These are phyloP conservation scores for Blastobotrys elegans DNA, from an alignment of 1,139 yeast genomes.

Conservation along the genomic window DNA sequence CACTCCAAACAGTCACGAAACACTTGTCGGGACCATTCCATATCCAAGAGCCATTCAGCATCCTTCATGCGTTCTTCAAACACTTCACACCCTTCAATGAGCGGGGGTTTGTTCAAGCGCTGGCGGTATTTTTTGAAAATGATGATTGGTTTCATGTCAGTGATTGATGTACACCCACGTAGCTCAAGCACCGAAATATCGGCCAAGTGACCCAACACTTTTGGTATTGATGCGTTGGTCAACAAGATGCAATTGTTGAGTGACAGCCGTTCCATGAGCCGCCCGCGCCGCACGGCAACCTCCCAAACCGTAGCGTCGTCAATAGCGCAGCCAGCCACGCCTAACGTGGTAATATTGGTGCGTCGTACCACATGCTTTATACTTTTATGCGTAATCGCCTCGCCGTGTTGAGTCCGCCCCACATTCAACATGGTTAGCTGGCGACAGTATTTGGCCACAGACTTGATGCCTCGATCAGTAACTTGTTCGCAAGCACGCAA, in stretches of 20 bases:
- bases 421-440: constrained; percentile 57
- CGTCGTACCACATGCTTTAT: constrained; percentile 53
- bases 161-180: constrained; percentile 54
- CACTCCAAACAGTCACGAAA: constrained; percentile 33
- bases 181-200: constrained; percentile 72
- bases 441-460: constrained; percentile 56
- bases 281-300: constrained; percentile 57
- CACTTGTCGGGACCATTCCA: constrained; percentile 42
- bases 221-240: constrained; percentile 64
- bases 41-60: constrained; percentile 59
- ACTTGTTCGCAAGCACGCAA: constrained; percentile 80
- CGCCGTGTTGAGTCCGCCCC: constrained; percentile 72
- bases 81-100: constrained; percentile 73
- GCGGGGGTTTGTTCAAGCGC: constrained; percentile 46
- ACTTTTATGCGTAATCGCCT: constrained; percentile 66
- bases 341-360: constrained; percentile 61
- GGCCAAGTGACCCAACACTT: constrained; percentile 54
- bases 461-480: constrained; percentile 68
- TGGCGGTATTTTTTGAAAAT: constrained; percentile 62
- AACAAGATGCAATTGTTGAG: constrained; percentile 68
- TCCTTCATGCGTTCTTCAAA: constrained; percentile 55
- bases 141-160: constrained; percentile 60
- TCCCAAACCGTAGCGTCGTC: constrained; percentile 80
- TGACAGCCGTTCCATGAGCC: constrained; percentile 59
- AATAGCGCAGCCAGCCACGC: constrained; percentile 82